Percentiles rank a stretch among this genome's conserved stretches.
phyloP scores from a whole-genome alignment of 805 yeast species.

The Yueomyces sp. region DNA sequence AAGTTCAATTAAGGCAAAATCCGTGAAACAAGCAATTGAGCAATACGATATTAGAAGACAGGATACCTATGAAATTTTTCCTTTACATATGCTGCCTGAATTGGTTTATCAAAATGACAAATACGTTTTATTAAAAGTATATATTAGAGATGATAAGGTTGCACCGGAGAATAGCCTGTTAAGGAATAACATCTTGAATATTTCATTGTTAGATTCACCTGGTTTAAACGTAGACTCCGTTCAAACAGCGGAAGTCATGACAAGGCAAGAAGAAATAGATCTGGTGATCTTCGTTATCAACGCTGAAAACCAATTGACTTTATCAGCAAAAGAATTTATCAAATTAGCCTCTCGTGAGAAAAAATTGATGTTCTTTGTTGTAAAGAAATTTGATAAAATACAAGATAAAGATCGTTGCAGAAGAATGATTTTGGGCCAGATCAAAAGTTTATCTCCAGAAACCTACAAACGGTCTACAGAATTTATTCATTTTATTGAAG shows the following conservation, averaged over 20 bases:
- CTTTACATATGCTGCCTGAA: constrained; percentile 44
- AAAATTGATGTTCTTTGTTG: constrained; percentile 84
- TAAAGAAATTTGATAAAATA: constrained; percentile 82
- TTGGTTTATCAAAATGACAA: constrained; percentile 64
- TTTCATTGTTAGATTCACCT: constrained; percentile 90
- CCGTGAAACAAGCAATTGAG: constrained; percentile 14
- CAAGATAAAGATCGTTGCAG: constrained; percentile 70
- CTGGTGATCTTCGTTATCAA: constrained; percentile 90
- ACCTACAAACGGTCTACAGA: constrained; percentile 80
- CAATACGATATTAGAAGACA: constrained; percentile 35
- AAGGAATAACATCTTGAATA: constrained; percentile 84
- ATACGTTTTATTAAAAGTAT: constrained; percentile 64
- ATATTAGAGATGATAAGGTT: constrained; percentile 33
- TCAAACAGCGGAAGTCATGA: constrained; percentile 88
- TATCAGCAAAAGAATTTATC: constrained; percentile 88
- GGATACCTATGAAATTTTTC: constrained; percentile 46
- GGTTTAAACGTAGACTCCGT: constrained; percentile 88
- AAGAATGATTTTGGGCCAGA: constrained; percentile 68
- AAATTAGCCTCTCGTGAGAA: constrained; percentile 84
- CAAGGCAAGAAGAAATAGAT: constrained; percentile 95
- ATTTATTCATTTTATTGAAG: constrained; percentile 78
- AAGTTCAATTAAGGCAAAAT: constrained; percentile 31
- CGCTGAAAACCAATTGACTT: constrained; percentile 91
- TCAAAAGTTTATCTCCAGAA: constrained; percentile 75
- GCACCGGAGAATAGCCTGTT: constrained; percentile 50